Evolutionary conservation across 495 filamentous ascomycete species (phyloP).

Genomic region (Schizothecium vesticola): DNA sequence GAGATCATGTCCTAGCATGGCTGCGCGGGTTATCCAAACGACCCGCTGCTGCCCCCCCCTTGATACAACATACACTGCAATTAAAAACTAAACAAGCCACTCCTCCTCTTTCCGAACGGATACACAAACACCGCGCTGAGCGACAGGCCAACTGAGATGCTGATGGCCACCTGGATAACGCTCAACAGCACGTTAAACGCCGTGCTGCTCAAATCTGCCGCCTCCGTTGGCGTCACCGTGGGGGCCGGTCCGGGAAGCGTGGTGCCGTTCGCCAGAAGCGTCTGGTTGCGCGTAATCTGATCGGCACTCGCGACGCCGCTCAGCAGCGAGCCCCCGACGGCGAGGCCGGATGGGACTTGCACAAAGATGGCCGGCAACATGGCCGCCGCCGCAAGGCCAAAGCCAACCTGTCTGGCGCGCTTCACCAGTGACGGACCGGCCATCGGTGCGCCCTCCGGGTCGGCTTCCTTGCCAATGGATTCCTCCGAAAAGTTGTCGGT

Average conservation of each 20-base stretch:
- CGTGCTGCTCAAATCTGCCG: slow-evolving; percentile 50
- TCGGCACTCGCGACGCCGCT: slow-evolving; percentile 81
- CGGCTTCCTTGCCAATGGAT: slow-evolving; percentile 10
- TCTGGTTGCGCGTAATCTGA: slow-evolving; percentile 57
- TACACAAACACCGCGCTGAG: slow-evolving; percentile 82
- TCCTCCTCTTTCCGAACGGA: slow-evolving; percentile 84
- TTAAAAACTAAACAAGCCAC: slow-evolving; percentile 85
- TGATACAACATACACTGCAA: neutral
- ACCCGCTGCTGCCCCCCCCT: neutral
- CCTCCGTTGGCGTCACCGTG: neutral
- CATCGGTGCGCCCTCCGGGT: slow-evolving; percentile 15
- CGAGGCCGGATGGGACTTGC: slow-evolving; percentile 84
- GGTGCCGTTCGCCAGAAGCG: slow-evolving; percentile 25
- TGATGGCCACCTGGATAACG: slow-evolving; percentile 90
- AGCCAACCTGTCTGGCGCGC: slow-evolving; percentile 37
- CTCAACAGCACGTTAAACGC: slow-evolving; percentile 81
- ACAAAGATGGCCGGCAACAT: slow-evolving; percentile 94
- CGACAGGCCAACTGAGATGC: slow-evolving; percentile 87
- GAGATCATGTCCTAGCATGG: too few species aligned
- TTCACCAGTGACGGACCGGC: slow-evolving; percentile 1
- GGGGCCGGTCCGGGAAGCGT: slow-evolving; percentile 25
- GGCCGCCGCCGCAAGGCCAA: slow-evolving; percentile 80
- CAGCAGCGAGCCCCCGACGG: slow-evolving; percentile 75
- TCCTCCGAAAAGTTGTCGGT: slow-evolving; percentile 10
- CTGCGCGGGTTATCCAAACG: neutral